Conservation (phyloP, 257 asterid species). For the Marsdenia floribunda region DNA sequence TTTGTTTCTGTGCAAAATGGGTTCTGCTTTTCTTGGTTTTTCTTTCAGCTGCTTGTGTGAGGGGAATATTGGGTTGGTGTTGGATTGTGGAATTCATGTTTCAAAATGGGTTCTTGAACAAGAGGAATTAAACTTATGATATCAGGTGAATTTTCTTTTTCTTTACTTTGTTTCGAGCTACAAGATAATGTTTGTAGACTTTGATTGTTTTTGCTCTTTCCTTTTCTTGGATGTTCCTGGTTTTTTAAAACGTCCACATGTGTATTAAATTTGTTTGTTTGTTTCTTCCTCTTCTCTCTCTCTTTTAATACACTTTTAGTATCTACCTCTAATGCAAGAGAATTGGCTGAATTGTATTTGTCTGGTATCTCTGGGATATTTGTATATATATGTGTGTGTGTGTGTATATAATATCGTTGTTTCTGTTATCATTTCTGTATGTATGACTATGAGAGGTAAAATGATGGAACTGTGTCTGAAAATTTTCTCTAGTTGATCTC, state of each 20-base stretch:
- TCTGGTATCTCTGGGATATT: neutral
- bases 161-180: neutral
- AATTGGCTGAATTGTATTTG: neutral
- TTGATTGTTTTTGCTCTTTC: conserved; percentile 22
- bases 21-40: conserved; percentile 25
- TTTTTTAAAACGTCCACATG: conserved; percentile 8
- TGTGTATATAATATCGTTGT: neutral
- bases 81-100: conserved; percentile 20
- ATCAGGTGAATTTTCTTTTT: conserved; percentile 21
- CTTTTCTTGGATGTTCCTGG: conserved; percentile 14
- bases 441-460: neutral
- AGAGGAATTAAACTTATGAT: conserved; percentile 18
- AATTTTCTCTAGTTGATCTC: neutral
- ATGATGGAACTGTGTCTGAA: neutral
- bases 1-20: conserved; percentile 23
- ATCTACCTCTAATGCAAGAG: neutral
- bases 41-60: neutral
- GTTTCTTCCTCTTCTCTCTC: neutral
- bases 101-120: conserved; percentile 23
- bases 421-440: neutral
- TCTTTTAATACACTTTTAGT: neutral
- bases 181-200: conserved; percentile 24
- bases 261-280: conserved; percentile 1
- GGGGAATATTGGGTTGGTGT: conserved; percentile 6
- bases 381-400: neutral